phyloP scores from a whole-genome alignment of 371 early-diverging fungal genomes.

The Dichotomocladium elegans region DNA sequence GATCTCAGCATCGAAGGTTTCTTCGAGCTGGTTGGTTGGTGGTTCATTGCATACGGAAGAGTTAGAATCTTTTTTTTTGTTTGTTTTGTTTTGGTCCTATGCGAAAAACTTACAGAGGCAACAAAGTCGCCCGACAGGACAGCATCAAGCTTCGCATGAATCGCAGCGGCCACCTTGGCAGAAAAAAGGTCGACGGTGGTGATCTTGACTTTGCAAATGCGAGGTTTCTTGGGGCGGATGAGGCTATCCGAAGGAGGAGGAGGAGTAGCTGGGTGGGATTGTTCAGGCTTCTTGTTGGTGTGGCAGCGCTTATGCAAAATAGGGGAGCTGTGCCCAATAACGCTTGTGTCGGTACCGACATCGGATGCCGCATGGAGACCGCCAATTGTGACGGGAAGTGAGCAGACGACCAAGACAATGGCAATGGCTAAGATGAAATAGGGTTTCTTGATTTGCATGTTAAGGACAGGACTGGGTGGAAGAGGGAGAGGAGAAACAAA shows the following conservation, averaged over 20 bases:
- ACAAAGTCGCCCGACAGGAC: conserved; percentile 13
- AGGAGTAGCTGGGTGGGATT: no score
- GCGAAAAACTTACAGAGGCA: conserved; percentile 20
- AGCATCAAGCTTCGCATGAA: conserved; percentile 5
- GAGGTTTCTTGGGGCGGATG: background rate
- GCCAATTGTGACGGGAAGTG: no score
- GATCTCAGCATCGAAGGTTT: conserved; percentile 12
- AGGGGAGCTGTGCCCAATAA: background rate
- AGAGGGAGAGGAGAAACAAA: no score
- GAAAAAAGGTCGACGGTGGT: background rate
- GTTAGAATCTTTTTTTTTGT: background rate
- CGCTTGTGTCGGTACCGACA: no score
- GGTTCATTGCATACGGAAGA: background rate
- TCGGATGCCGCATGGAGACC: no score
- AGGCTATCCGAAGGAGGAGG: no score
- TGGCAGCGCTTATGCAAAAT: background rate
- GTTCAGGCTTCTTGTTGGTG: background rate
- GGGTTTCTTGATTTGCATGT: no score
- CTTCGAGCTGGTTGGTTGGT: background rate
- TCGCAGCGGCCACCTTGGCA: conserved; percentile 2
- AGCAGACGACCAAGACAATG: no score
- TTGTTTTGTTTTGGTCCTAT: no score
- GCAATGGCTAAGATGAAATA: no score
- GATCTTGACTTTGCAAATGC: background rate
- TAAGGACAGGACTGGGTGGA: no score